Conservation (phyloP, 805 yeast species). For the Priceomyces carsonii region DNA sequence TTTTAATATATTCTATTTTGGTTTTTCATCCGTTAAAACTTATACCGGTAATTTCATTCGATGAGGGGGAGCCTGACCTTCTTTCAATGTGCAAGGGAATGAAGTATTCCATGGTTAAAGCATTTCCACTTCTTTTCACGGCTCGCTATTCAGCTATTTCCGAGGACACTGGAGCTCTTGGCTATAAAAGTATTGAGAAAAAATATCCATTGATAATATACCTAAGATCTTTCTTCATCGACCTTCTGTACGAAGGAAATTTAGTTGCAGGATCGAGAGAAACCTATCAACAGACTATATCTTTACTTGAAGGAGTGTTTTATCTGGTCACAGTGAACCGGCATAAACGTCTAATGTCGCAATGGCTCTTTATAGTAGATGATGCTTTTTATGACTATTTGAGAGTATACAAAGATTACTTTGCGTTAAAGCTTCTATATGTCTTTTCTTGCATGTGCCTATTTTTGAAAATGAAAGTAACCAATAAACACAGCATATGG, state of each 20-base stretch:
- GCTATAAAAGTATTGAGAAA: conserved; percentile 1
- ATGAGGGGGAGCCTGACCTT: conserved; percentile 18
- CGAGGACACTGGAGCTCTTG: conserved; percentile 3
- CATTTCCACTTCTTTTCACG: conserved; percentile 9
- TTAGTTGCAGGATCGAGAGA: conserved; percentile 1
- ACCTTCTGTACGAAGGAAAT: not conserved
- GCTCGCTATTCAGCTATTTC: conserved; percentile 9
- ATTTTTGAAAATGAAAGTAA: conserved; percentile 19
- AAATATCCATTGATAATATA: conserved; percentile 9
- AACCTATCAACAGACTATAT: conserved; percentile 9
- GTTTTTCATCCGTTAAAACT: conserved; percentile 28
- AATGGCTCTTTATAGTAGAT: conserved; percentile 23
- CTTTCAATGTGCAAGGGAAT: conserved; percentile 21
- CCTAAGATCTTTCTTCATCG: conserved; percentile 2
- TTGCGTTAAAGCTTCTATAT: conserved; percentile 25
- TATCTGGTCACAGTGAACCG: too few relatives aligned
- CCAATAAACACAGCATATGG: conserved; percentile 19
- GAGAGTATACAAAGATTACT: conserved; percentile 14
- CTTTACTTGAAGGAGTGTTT: conserved; percentile 15
- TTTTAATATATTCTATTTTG: conserved; percentile 24
- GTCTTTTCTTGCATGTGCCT: conserved; percentile 19
- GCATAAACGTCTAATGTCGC: conserved; percentile 12
- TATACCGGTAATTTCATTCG: conserved; percentile 24
- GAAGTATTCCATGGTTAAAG: conserved; percentile 6
- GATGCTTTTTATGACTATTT: conserved; percentile 16